These are phyloP conservation scores for Calonectria pseudoturangicola DNA, from an alignment of 2,329 filamentous ascomycete genomes.

Conservation along the genomic window DNA sequence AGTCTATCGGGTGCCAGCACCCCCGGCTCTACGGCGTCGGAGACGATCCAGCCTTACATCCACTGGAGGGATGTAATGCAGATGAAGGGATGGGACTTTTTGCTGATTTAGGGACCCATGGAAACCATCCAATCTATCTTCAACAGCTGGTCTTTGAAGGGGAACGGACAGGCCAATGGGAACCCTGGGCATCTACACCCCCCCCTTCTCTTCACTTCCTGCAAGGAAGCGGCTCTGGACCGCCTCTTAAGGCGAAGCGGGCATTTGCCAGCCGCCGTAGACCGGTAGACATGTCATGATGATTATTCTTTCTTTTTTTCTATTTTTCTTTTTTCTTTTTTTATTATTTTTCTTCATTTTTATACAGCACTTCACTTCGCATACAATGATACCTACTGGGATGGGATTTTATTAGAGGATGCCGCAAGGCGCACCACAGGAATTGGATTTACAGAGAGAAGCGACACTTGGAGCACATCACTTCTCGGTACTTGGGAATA, in stretches of 20 bases:
- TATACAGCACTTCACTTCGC: constrained; percentile 51
- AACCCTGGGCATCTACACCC: constrained; percentile 40
- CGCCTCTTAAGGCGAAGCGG: constrained; percentile 60
- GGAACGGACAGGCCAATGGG: constrained; percentile 50
- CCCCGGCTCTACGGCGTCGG: constrained; percentile 60
- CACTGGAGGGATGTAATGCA: constrained; percentile 98
- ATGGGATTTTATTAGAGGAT: constrained; percentile 60
- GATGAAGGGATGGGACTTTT: constrained; percentile 92
- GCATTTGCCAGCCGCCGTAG: constrained; percentile 59
- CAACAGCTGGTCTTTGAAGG: constrained; percentile 63
- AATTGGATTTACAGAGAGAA: constrained; percentile 51
- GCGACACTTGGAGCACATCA: constrained; percentile 57
- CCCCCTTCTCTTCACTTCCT: constrained; percentile 48
- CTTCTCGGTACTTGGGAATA: constrained; percentile 52
- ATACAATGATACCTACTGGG: constrained; percentile 60
- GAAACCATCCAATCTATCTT: constrained; percentile 47
- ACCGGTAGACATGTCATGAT: constrained; percentile 32
- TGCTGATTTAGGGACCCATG: constrained; percentile 81
- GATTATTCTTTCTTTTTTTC: constrained; percentile 53
- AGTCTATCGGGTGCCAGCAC: constrained; percentile 63
- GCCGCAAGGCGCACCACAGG: constrained; percentile 63
- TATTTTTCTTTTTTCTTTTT: constrained; percentile 47
- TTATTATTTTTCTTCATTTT: constrained; percentile 49
- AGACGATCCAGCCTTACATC: constrained; percentile 77
- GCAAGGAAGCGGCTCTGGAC: constrained; percentile 50